Evolutionary conservation across 495 filamentous ascomycete species (phyloP), one percentile per base, ranked within the genome.

Genomic region (Viridothelium virens): DNA sequence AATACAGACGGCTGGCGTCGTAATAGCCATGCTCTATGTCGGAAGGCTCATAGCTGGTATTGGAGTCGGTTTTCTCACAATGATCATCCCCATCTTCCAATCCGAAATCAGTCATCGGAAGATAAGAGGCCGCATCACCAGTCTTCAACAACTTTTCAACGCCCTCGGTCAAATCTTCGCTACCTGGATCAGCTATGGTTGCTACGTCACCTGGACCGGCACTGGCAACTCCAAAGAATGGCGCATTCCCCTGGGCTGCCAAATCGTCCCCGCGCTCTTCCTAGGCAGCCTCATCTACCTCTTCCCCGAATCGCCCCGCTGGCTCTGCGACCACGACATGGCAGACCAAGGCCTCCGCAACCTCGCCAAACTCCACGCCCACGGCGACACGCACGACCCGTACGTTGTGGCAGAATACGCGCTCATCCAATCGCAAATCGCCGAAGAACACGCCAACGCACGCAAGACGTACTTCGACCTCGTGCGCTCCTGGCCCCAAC

Each of bases 11-110:
- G 76, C 68, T 4, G 78, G 72, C 11, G 67, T 72, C 14, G 64
- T 68, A 3, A 72, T 80, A 4, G 66, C 69, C 10, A 75, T 73
- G 56, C 68, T 80, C 3, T 79, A 78, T 62, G 70, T 68, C 9
- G 79, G 79, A 5, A 69, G 79, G 12, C 69, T 75, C 11, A 70
- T 80, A 33, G 78, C 79, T 14, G 79, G 79, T 0, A 41, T 77
- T 47, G 69, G 71, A 16, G 71, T 74, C 18, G 72, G 72, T 3
- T 63, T 71, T 39, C 48, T 73, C 48, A 69, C 67, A 0, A 72
- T 72, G 70, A 72, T 73, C 46, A 68, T 73, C 37, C 71, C 71
- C 3, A 66, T 74, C 34, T 73, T 71, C 41, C 71, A 74, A 38
- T 71, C 72, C 31, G 72, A 74, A 65, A 48, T 74, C 47, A 61